phyloP scores from a whole-genome alignment of 2,329 filamentous ascomycete species.

The Calonectria henricotiae region DNA sequence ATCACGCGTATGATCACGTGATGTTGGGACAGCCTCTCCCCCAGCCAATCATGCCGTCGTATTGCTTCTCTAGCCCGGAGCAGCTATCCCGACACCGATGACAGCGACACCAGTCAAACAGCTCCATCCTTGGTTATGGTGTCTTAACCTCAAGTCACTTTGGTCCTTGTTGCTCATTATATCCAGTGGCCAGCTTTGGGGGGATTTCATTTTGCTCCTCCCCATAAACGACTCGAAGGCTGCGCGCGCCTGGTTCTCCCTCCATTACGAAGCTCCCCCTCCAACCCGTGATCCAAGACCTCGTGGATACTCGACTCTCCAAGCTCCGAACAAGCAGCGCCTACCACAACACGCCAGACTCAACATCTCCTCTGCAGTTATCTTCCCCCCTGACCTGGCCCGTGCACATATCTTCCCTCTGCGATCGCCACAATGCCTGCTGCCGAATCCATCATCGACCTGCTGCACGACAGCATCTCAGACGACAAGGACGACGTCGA shows the following conservation, averaged over 20 bases:
- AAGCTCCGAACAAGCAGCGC: conserved; percentile 28
- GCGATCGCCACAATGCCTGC: conserved; percentile 52
- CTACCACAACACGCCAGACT: conserved; percentile 24
- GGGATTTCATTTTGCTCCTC: background rate
- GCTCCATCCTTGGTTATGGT: conserved; percentile 38
- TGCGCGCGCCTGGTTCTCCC: background rate
- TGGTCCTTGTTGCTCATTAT: conserved; percentile 34
- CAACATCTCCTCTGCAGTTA: background rate
- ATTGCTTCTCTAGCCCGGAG: conserved; percentile 46
- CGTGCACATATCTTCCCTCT: background rate
- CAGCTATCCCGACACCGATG: conserved; percentile 44
- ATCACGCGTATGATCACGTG: conserved; percentile 43
- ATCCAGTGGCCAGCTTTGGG: background rate
- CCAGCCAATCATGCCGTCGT: conserved; percentile 43
- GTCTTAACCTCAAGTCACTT: conserved; percentile 35
- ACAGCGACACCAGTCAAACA: conserved; percentile 38
- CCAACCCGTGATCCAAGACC: conserved; percentile 42
- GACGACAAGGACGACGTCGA: conserved; percentile 73
- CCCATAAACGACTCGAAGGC: background rate
- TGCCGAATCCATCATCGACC: conserved; percentile 67
- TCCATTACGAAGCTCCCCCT: conserved; percentile 14
- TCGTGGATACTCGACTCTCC: conserved; percentile 25
- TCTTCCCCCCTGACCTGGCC: background rate
- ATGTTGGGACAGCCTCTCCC: fast-evolving
- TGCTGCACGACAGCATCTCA: conserved; percentile 66